Base-by-base conservation (phyloP, 164 flowering plant species). In the Pachysandra terminalis region DNA sequence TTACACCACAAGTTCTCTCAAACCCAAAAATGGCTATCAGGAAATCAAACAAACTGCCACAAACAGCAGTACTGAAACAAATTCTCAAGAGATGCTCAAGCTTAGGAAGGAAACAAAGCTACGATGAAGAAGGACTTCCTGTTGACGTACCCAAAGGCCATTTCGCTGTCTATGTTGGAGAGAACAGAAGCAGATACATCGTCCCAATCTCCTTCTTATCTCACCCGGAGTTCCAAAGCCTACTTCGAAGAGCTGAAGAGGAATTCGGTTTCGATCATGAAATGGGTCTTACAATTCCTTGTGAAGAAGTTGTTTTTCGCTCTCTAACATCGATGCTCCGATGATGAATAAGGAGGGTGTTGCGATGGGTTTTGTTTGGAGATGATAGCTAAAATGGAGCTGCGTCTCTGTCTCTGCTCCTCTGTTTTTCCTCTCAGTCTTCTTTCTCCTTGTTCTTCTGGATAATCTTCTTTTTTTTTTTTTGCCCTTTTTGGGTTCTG, bases 101-200 rank as follows among this genome's bases (percentile, higher is more conserved):
- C 82, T 62, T 89, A 14, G 91, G 89, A 8, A 89, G 73, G 71
- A 82, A 73, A 62, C 80, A 80, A 6, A 73, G 69, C 21, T 77
- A 83, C 56, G 84, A 82, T 27, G 83, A 82, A 66, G 79, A 79
- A 35, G 84, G 83, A 5, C 81, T 79, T 19, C 89, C 89, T 0
- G 15, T 84, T 25, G 96, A 90, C 68, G 96, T 90, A 27, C 96
- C 96, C 6, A 90, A 85, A 73, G 93, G 96, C 6, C 96, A 89
- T 49, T 89, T 89, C 59, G 87, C 81, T 4, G 96, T 87, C 0
- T 89, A 89, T 69, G 93, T 90, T 41, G 96, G 96, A 0, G 82
- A 78, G 60, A 86, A 81, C 65, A 67, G 96, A 64, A 82, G 76
- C 58, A 74, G 96, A 68, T 83, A 80, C 81, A 81, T 90, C 40